Evolutionary conservation across 495 filamentous ascomycete species (phyloP).

Genomic region (Aspergillus cristatus): DNA sequence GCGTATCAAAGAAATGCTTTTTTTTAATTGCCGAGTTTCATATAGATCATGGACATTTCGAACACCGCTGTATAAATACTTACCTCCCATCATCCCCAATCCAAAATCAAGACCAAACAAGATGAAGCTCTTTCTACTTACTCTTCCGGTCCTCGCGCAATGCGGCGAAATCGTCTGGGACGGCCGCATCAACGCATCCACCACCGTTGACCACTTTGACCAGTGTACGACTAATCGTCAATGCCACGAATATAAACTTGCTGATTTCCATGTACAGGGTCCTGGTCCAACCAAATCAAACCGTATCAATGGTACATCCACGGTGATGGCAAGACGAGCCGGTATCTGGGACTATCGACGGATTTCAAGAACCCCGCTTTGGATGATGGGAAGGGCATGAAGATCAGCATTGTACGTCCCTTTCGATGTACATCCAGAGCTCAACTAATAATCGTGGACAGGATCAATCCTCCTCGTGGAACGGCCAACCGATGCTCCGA

Average conservation of each 20-base stretch:
- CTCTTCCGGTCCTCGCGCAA: conserved; percentile 9
- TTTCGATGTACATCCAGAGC: too few species aligned
- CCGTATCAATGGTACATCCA: conserved; percentile 71
- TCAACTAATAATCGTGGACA: conserved; percentile 9
- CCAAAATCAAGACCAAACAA: background rate
- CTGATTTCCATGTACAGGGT: conserved; percentile 38
- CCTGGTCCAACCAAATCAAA: conserved; percentile 55
- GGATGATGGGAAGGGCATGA: conserved; percentile 52
- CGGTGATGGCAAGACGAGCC: conserved; percentile 40
- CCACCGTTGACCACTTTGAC: conserved; percentile 14
- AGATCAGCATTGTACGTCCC: conserved; percentile 52
- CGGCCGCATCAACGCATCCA: conserved; percentile 17
- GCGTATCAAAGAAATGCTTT: too few species aligned
- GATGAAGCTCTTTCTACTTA: conserved; percentile 12
- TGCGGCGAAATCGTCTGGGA: conserved; percentile 20
- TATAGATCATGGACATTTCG: too few species aligned
- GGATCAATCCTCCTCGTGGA: conserved; percentile 52
- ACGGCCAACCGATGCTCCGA: conserved; percentile 50
- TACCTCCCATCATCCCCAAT: too few species aligned
- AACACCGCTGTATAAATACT: too few species aligned
- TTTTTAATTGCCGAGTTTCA: too few species aligned
- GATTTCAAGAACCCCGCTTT: conserved; percentile 61
- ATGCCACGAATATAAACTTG: background rate
- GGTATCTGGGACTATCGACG: conserved; percentile 49
- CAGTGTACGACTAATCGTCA: conserved; percentile 11